Percentiles rank a stretch among this genome's conserved stretches.
Conservation (phyloP, 768 basidiomycete genomes). For the Lyophyllum semitale region DNA sequence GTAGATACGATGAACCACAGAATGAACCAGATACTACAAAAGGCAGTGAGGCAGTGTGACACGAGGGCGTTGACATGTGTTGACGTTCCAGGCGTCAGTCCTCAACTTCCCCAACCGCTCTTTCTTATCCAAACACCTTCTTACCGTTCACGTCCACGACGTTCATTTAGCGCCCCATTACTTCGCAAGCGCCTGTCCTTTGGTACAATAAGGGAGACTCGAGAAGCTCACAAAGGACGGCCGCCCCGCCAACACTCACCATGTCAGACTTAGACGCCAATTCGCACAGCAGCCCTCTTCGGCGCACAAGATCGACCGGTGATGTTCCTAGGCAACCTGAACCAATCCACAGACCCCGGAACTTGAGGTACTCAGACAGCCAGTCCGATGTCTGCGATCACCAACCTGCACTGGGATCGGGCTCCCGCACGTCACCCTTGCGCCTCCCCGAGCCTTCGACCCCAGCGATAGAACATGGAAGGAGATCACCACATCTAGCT, state of each 20-base stretch:
- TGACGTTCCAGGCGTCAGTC: not conserved
- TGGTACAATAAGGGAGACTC: constrained; percentile 5
- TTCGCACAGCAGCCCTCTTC: constrained; percentile 26
- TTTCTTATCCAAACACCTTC: not conserved
- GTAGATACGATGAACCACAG: not conserved
- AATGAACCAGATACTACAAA: no score
- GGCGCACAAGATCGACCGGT: constrained; percentile 40
- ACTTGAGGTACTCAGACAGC: constrained; percentile 18
- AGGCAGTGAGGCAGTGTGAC: no score
- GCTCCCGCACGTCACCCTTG: not conserved
- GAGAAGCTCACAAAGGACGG: not conserved
- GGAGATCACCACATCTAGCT: constrained; percentile 3
- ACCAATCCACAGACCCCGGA: constrained; percentile 12
- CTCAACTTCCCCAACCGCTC: no score
- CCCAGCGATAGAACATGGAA: not conserved
- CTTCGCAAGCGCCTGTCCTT: not conserved
- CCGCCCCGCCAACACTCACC: not conserved
- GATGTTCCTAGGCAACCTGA: constrained; percentile 38
- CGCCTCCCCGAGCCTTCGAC: not conserved
- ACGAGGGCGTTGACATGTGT: not conserved
- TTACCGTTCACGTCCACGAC: not conserved
- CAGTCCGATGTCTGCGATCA: constrained; percentile 16
- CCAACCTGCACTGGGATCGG: not conserved
- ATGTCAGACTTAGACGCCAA: constrained; percentile 18
- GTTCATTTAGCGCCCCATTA: not conserved